Base-by-base conservation (phyloP, 2,329 filamentous ascomycete species). In the Colletotrichum sp. region DNA sequence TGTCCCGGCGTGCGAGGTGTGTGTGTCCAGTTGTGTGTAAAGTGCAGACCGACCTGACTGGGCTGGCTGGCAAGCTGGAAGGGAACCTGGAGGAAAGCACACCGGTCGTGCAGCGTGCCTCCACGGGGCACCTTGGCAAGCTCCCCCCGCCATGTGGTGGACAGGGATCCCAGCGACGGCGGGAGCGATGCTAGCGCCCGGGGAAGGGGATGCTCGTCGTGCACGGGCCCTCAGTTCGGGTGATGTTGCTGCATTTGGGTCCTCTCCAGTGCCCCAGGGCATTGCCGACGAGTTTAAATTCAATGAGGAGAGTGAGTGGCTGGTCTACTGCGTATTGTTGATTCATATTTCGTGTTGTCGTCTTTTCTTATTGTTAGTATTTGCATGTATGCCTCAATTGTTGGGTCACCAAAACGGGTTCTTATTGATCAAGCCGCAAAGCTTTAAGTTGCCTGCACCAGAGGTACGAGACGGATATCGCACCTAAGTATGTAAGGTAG, bases 211-310 rank as follows among this genome's bases (percentile, higher is more conserved):
- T 7, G n/a, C 44, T 52, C 44, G 21, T 30, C 57, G 32, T 34
- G 72, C 72, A 75, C 73, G 57, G 73, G 44, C 73, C 73, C 8
- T 68, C 57, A 36, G 73, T 64, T 76, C 69, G 44, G 73, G 36
- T 52, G 32, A 49, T 44, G 8, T 28, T 60, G 28, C 49, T 59
- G 52, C 21, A 64, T 64, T 64, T 24, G 62, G 32, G 44, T 30
- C 21, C 55, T 30, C 15, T 26, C 55, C 55, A 59, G 55, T 59
- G n/a, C n/a, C n/a, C 44, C 44, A 52, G 44, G 44, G 44, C 44
- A 52, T 24, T 52, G 44, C 44, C 44, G 44, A 52, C 44, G n/a
- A 52, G 44, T 52, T 52, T 52, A 52, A 52, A 52, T 52, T 52
- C 10, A 52, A 21, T 52, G 6, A 52, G 6, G n/a, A 21, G 44